These are phyloP conservation scores for Teratosphaeria viscida DNA, from an alignment of 2,329 filamentous ascomycete species.

Conservation along the genomic window DNA sequence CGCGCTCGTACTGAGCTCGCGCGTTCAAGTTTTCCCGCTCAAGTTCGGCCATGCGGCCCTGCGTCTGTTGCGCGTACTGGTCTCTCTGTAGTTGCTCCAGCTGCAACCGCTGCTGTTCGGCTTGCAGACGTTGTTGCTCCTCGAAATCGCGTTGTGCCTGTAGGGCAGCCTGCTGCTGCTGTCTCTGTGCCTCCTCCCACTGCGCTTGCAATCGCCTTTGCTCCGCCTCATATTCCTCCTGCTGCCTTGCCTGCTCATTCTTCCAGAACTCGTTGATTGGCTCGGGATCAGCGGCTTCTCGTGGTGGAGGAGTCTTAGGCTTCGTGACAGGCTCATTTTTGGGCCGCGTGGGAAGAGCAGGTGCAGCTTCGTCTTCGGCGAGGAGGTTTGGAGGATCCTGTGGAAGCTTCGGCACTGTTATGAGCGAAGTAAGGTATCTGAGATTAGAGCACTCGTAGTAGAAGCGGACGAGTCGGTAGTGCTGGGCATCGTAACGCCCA, in stretches of 20 bases:
- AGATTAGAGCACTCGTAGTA: conserved; percentile 99
- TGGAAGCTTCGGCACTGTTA: conserved; percentile 89
- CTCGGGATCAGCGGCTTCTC: conserved; percentile 70
- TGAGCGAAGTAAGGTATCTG: conserved; percentile 88
- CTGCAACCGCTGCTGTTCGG: conserved; percentile 80
- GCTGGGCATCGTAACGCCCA: conserved; percentile 84
- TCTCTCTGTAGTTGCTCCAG: conserved; percentile 83
- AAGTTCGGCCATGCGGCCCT: conserved; percentile 88
- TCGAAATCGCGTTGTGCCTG: conserved; percentile 93
- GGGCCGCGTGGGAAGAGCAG: conserved; percentile 70
- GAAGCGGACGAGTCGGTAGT: conserved; percentile 92
- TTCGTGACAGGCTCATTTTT: conserved; percentile 55
- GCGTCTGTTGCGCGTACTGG: conserved; percentile 86
- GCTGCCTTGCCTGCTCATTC: conserved; percentile 78
- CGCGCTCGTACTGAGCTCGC: conserved; percentile 88
- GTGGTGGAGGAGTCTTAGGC: conserved; percentile 56
- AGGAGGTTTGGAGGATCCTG: conserved; percentile 87
- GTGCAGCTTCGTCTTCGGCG: conserved; percentile 65
- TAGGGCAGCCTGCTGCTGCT: conserved; percentile 71
- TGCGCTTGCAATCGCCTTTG: conserved; percentile 80
- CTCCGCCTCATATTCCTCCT: conserved; percentile 90
- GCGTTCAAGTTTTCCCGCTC: conserved; percentile 93
- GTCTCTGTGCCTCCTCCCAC: conserved; percentile 68
- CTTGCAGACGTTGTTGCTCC: conserved; percentile 77
- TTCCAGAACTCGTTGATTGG: conserved; percentile 99